Evolutionary conservation across 2,329 filamentous ascomycete genomes (phyloP).

Genomic region (Penicillium sp.): DNA sequence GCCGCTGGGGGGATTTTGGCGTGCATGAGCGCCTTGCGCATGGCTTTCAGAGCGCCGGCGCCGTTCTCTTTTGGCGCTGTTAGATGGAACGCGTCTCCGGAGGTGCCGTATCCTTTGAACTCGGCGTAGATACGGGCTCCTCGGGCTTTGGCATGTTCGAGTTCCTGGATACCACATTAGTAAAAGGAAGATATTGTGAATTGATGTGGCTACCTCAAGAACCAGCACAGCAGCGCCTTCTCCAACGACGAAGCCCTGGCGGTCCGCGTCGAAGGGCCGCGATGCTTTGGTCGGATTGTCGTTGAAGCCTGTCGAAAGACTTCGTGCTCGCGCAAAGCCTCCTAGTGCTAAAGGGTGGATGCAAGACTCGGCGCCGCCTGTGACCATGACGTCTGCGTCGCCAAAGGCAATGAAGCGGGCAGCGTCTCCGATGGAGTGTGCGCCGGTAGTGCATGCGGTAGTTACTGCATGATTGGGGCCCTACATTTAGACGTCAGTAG

Average conservation of each 20-base stretch:
- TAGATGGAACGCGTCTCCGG: slow-evolving; percentile 88
- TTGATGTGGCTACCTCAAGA: slow-evolving; percentile 59
- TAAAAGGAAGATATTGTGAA: slow-evolving; percentile 13
- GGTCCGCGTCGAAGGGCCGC: slow-evolving; percentile 76
- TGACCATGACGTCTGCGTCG: slow-evolving; percentile 91
- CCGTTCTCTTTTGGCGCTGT: slow-evolving; percentile 84
- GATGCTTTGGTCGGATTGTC: slow-evolving; percentile 66
- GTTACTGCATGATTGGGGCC: slow-evolving; percentile 91
- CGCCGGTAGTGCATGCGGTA: slow-evolving; percentile 93
- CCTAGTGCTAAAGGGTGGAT: slow-evolving; percentile 91
- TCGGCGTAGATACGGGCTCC: slow-evolving; percentile 85
- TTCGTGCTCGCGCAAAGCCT: slow-evolving; percentile 84
- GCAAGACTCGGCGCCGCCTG: slow-evolving; percentile 92
- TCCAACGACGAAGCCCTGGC: slow-evolving; percentile 85
- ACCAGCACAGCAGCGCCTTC: slow-evolving; percentile 87
- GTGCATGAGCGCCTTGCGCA: slow-evolving; percentile 75
- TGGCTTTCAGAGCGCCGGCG: slow-evolving; percentile 74
- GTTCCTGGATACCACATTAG: too few species aligned
- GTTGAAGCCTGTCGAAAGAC: slow-evolving; percentile 78
- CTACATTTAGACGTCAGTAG: slow-evolving; percentile 31
- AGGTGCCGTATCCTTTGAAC: slow-evolving; percentile 81
- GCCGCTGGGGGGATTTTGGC: slow-evolving; percentile 64
- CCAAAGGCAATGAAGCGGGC: slow-evolving; percentile 87
- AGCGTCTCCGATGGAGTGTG: slow-evolving; percentile 91
- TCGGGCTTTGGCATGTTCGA: slow-evolving; percentile 77